Conservation (phyloP, 768 basidiomycete species). For the Asterophora parasitica region DNA sequence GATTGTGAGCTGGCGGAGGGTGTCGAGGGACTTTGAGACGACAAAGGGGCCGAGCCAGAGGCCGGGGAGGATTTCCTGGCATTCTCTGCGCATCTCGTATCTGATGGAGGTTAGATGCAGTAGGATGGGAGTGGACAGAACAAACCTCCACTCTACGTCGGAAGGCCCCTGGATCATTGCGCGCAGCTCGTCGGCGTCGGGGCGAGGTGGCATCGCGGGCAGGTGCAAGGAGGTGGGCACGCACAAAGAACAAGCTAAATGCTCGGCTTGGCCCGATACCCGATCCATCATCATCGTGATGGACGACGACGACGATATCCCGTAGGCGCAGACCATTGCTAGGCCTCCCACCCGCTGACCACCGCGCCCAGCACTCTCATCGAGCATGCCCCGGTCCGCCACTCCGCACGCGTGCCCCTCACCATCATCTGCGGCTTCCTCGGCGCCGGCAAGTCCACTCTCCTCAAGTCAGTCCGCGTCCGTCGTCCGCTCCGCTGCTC, state of each 20-base stretch:
- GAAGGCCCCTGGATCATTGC: constrained; percentile 72
- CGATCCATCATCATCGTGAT: too few species aligned
- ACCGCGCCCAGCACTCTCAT: constrained; percentile 24
- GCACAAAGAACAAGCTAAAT: too few species aligned
- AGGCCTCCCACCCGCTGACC: too few species aligned
- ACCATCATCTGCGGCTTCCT: constrained; percentile 96
- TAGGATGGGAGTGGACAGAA: neutral
- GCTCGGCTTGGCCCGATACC: too few species aligned
- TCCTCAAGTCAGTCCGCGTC: constrained; percentile 60
- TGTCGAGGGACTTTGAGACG: constrained; percentile 77
- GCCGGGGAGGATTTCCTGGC: constrained; percentile 84
- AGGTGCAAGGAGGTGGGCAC: neutral
- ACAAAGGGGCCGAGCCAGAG: constrained; percentile 85
- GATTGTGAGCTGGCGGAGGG: constrained; percentile 58
- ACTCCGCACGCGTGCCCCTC: constrained; percentile 56
- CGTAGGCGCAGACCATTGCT: too few species aligned
- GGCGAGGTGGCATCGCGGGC: neutral
- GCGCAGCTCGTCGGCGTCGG: constrained; percentile 40
- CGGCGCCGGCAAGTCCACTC: constrained; percentile 91
- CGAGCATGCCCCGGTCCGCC: constrained; percentile 16
- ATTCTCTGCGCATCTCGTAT: constrained; percentile 95
- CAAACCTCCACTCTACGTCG: constrained; percentile 80
- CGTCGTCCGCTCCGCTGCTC: neutral
- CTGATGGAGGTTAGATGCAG: constrained; percentile 28
- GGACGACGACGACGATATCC: constrained; percentile 52